A percentile compares a stretch with the other conserved stretches of the same genome.
phyloP scores from a whole-genome alignment of 345 rosid genomes.

The Gynandropsis gynandra region DNA sequence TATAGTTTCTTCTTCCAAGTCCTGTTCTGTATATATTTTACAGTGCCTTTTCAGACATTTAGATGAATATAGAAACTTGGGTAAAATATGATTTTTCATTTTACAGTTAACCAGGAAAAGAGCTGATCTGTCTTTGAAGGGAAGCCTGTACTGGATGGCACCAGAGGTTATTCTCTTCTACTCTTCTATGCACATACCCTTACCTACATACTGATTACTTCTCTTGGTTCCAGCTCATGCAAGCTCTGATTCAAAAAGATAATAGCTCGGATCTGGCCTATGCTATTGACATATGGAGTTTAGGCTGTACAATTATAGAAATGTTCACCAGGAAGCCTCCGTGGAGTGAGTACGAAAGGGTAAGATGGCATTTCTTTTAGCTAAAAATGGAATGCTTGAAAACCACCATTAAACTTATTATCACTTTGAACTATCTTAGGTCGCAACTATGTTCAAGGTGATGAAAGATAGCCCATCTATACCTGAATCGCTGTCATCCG shows the following conservation, averaged over 20 bases:
- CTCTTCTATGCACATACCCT: no score
- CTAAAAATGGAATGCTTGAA: constrained; percentile 4
- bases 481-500: constrained; percentile 71
- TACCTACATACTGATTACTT: no score
- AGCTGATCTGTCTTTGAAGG: constrained; percentile 84
- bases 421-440: constrained; percentile 43
- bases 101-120: constrained; percentile 78
- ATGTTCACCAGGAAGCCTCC: constrained; percentile 98
- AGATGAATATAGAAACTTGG: no score
- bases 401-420: no score
- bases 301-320: constrained; percentile 94
- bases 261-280: constrained; percentile 67
- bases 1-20: background rate
- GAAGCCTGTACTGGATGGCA: constrained; percentile 99
- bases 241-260: constrained; percentile 83
- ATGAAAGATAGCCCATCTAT: constrained; percentile 72
- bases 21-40: background rate
- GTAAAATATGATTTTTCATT: constrained; percentile 12
- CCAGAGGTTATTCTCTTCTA: constrained; percentile 64
- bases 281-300: constrained; percentile 98
- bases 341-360: constrained; percentile 97
- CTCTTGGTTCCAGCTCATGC: constrained; percentile 59
- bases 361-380: constrained; percentile 28
- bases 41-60: no score
- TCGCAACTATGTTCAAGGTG: constrained; percentile 95